Evolutionary conservation across 2,329 filamentous ascomycete genomes (phyloP).

Genomic region (Knufia petricola): DNA sequence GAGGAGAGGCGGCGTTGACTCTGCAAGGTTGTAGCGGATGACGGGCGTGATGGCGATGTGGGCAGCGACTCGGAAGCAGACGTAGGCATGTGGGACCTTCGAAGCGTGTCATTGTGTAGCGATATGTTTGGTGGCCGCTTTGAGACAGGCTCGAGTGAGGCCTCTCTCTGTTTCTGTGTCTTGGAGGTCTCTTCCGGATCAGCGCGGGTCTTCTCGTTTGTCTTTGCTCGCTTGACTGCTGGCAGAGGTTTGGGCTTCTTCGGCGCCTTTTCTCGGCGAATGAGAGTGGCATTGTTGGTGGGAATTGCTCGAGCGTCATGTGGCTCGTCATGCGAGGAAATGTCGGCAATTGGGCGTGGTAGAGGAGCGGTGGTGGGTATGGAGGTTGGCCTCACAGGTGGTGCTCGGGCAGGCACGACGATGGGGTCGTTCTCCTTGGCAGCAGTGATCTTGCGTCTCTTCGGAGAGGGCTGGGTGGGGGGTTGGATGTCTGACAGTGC

Average conservation of each 20-base stretch:
- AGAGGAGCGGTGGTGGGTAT: neutral
- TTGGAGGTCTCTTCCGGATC: too few species aligned
- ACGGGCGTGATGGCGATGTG: neutral
- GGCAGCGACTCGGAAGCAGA: neutral
- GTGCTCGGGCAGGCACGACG: too few species aligned
- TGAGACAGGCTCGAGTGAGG: too few species aligned
- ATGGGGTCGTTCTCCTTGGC: slow-evolving; percentile 13
- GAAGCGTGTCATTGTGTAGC: too few species aligned
- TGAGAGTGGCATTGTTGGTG: too few species aligned
- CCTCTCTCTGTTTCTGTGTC: too few species aligned
- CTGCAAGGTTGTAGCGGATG: neutral
- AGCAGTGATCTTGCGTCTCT: slow-evolving; percentile 26
- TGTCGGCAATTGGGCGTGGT: slow-evolving; percentile 12
- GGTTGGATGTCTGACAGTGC: slow-evolving; percentile 8
- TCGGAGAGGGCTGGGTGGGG: slow-evolving; percentile 25
- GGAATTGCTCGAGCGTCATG: neutral
- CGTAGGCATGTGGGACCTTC: neutral
- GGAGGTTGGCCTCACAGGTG: neutral
- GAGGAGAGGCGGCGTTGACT: slow-evolving; percentile 8
- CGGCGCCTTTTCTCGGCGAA: too few species aligned
- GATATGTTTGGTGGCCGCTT: too few species aligned
- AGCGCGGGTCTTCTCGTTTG: neutral
- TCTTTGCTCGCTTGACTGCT: neutral
- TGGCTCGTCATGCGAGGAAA: slow-evolving; percentile 18
- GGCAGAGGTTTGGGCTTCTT: neutral